phyloP scores from a whole-genome alignment of 2,329 filamentous ascomycete genomes.

The Fusarium sp. region DNA sequence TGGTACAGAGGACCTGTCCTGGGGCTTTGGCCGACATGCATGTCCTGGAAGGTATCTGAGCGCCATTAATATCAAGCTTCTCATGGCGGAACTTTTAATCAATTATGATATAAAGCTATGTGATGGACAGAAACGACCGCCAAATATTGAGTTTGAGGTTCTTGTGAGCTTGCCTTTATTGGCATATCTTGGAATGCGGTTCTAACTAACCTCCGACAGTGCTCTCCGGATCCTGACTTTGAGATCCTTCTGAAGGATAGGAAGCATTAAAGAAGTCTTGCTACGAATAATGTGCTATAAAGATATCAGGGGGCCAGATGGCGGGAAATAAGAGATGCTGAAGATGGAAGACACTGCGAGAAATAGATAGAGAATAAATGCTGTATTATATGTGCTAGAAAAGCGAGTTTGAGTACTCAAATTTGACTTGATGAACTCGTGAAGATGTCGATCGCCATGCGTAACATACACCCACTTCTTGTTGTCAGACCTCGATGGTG shows the following conservation, averaged over 20 bases:
- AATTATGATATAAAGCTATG: slow-evolving; percentile 26
- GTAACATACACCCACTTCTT: no score
- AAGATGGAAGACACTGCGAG: no score
- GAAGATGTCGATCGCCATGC: no score
- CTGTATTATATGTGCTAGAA: no score
- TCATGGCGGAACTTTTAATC: slow-evolving; percentile 29
- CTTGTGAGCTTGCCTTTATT: background rate
- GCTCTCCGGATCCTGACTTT: slow-evolving; percentile 11
- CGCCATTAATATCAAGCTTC: slow-evolving; percentile 33
- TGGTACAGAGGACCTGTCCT: slow-evolving; percentile 5
- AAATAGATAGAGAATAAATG: no score
- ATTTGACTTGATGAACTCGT: no score
- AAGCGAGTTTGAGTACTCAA: no score
- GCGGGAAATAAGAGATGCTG: no score
- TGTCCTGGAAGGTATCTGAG: slow-evolving; percentile 33
- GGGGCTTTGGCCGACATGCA: slow-evolving; percentile 31
- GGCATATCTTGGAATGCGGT: fast-evolving
- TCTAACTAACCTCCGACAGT: background rate
- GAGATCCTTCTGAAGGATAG: background rate
- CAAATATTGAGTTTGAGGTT: slow-evolving; percentile 22
- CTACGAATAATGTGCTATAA: background rate
- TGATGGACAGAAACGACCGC: background rate
- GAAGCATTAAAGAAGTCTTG: fast-evolving
- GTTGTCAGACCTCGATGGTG: no score
- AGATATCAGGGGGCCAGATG: no score